Base-by-base conservation (phyloP, 2,329 filamentous ascomycete genomes). In the Elsinoe australis region DNA sequence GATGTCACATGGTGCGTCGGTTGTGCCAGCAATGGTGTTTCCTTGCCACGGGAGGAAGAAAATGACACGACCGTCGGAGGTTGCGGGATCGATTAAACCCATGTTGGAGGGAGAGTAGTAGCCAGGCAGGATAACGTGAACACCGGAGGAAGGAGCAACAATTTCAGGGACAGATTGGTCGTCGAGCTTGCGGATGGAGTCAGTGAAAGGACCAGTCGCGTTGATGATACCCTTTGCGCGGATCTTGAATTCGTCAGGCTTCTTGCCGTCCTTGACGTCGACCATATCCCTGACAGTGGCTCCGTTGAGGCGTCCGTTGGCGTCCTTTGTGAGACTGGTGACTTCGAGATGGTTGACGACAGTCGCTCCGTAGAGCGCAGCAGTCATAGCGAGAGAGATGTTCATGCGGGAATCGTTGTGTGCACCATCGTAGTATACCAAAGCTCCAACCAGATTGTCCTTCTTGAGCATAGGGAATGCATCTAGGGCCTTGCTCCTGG, bases 381-480 rank as follows among this genome's bases (percentile, higher is more conserved):
- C 86, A 14, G 87, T 94, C 79, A 90, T 86, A 15, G 85, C 87
- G 50, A 94, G 73, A 6, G 85, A 89, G 21, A 92, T 83, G 61
- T 94, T 94, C 87, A 94, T 94, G 42, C 87, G 79, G 15, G 87
- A 92, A 65, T 94, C 87, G 61, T 94, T 94, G 68, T 94, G 87
- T 22, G 85, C 86, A 57, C 87, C 87, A 68, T 94, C 87, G 63
- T 94, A 94, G 72, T 94, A 94, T 18, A 94, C 87, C 59, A 94
- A 70, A 50, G 87, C 86, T 52, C 87, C 87, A 35, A 88, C 77
- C 10, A 94, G 71, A 55, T 83, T 80, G 33, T 85, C 81, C 61
- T 80, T 83, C 69, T 87, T 89, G 55, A 94, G 67, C 87, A 94
- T 92, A 5, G 87, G 87, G 61, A 94, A 94, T 2, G 84, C 84